phyloP scores from a whole-genome alignment of 1,139 yeast species.

The Sugiyamaella sp. region DNA sequence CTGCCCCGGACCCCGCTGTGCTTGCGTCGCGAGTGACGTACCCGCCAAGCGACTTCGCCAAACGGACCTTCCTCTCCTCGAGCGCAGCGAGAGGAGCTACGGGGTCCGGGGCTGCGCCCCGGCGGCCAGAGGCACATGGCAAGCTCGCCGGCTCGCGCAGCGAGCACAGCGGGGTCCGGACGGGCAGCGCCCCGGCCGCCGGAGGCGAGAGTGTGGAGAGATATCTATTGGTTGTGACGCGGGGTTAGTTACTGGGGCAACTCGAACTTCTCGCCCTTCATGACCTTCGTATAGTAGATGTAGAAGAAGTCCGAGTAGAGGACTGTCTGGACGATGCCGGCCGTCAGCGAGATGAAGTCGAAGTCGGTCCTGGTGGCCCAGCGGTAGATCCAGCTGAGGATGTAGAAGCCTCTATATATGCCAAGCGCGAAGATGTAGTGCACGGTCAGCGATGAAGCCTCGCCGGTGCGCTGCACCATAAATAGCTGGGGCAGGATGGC shows the following conservation, averaged over 20 bases:
- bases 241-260: slow-evolving; percentile 59
- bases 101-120: too few relatives aligned
- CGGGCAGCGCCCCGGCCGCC: slow-evolving; percentile 9
- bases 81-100: not conserved
- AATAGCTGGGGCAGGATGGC: slow-evolving; percentile 92
- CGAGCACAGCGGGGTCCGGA: slow-evolving; percentile 7
- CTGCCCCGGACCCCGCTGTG: not conserved
- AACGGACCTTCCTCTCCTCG: too few relatives aligned
- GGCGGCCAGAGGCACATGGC: not conserved
- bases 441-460: slow-evolving; percentile 82
- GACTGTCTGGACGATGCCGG: slow-evolving; percentile 85
- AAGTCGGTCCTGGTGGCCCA: slow-evolving; percentile 67
- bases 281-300: slow-evolving; percentile 79
- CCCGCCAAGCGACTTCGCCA: too few relatives aligned
- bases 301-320: slow-evolving; percentile 94
- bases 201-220: slow-evolving; percentile 7
- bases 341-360: slow-evolving; percentile 69
- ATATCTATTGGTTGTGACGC: not conserved
- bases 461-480: slow-evolving; percentile 86
- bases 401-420: slow-evolving; percentile 79
- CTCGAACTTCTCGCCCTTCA: slow-evolving; percentile 79
- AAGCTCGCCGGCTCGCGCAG: slow-evolving; percentile 2
- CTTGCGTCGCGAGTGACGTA: too few relatives aligned
- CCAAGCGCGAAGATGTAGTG: slow-evolving; percentile 96
- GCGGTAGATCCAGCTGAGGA: slow-evolving; percentile 95